Conservation (phyloP, 2,329 filamentous ascomycete genomes). For the Hymenoscyphus infarciens region DNA sequence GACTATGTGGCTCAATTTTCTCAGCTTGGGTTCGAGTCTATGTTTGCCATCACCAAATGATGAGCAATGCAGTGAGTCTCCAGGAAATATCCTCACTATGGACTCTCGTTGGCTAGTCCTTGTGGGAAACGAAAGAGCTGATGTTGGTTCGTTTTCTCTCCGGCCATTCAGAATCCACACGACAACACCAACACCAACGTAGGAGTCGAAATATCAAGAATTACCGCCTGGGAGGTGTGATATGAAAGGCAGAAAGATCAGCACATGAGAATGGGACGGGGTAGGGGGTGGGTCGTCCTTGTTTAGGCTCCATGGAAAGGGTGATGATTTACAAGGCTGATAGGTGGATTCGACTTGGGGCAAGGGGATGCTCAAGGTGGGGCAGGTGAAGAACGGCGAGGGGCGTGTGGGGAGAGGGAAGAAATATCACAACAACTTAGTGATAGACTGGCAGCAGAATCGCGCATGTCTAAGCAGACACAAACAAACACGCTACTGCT, state of each 20-base stretch:
- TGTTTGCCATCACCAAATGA: background rate
- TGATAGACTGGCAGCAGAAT: background rate
- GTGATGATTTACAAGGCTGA: background rate
- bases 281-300: background rate
- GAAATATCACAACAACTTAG: background rate
- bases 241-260: background rate
- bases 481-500: background rate
- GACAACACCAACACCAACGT: background rate
- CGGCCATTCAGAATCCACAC: background rate
- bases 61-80: background rate
- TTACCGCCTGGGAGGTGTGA: background rate
- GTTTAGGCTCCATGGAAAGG: background rate
- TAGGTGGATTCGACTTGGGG: background rate
- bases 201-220: background rate
- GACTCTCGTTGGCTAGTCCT: background rate
- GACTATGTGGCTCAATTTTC: background rate
- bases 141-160: background rate
- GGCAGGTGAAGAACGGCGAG: background rate
- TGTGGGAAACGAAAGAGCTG: background rate
- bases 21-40: background rate
- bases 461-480: background rate
- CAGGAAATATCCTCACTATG: background rate
- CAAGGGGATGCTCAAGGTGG: slow-evolving; percentile 3
- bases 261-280: background rate
- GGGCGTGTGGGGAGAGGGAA: slow-evolving; percentile 4